A percentile compares a stretch with the other conserved stretches of the same genome.
Evolutionary conservation across 2,329 filamentous ascomycete species (phyloP).

Genomic region (Trichoderma sp.): DNA sequence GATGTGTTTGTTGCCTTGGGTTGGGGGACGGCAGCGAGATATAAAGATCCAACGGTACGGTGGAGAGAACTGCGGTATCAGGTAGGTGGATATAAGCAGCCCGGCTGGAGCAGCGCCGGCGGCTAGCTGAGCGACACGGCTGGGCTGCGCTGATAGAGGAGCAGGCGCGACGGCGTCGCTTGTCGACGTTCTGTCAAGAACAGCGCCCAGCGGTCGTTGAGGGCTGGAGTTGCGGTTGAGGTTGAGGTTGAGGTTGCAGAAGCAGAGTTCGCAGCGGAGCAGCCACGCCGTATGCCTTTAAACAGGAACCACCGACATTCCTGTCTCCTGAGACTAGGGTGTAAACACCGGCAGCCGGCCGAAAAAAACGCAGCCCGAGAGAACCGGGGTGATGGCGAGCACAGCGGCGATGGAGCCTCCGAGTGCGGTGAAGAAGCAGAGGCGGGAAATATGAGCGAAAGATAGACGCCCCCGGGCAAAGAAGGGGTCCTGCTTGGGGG

Average conservation of each 20-base stretch:
- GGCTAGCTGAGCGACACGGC: background rate
- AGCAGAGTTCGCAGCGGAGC: slow-evolving; percentile 11
- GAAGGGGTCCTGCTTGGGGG: background rate
- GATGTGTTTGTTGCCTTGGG: background rate
- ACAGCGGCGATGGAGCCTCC: background rate
- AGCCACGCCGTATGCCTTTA: slow-evolving; percentile 14
- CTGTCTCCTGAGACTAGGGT: slow-evolving; percentile 27
- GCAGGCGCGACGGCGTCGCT: background rate
- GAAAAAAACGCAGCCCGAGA: slow-evolving; percentile 2
- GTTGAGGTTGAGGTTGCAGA: background rate
- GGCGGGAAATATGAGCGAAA: background rate
- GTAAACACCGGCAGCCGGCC: background rate
- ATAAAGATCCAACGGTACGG: slow-evolving; percentile 1
- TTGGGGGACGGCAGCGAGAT: background rate
- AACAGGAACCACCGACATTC: slow-evolving; percentile 21
- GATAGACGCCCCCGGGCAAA: background rate
- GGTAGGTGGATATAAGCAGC: slow-evolving; percentile 20
- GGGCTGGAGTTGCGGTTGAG: background rate
- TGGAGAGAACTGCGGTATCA: slow-evolving; percentile 25
- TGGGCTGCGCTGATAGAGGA: background rate
- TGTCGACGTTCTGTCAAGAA: background rate
- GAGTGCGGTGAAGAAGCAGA: background rate
- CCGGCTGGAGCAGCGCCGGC: slow-evolving; percentile 3
- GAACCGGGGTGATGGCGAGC: background rate
- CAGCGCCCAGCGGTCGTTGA: background rate